Percentiles rank a stretch among this genome's conserved stretches.
Conservation (phyloP, 75 land plant genomes). For the Isoetes taiwanensis region DNA sequence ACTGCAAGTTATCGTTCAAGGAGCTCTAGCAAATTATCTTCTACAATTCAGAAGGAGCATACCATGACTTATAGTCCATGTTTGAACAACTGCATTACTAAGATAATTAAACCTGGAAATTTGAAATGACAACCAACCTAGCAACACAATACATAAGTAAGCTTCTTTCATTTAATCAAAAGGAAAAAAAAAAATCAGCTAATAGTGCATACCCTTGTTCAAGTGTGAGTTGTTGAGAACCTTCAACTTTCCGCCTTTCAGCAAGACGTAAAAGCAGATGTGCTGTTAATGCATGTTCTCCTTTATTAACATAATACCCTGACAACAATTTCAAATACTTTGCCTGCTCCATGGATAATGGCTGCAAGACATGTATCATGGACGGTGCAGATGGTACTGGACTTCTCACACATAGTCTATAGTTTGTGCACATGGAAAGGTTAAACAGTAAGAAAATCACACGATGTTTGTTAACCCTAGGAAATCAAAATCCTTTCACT, state of each 20-base stretch:
- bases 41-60: background rate
- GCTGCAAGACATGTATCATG: background rate
- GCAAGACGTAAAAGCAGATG: background rate
- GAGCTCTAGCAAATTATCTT: background rate
- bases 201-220: too few relatives aligned
- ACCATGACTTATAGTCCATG: background rate
- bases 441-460: too few relatives aligned
- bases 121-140: background rate
- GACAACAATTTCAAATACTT: background rate
- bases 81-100: background rate
- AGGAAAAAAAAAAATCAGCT: background rate
- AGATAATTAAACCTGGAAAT: background rate
- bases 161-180: background rate
- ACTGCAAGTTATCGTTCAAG: constrained; percentile 1
- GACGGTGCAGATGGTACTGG: background rate
- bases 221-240: background rate
- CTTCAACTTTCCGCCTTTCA: background rate
- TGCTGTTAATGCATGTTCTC: constrained; percentile 1
- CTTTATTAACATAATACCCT: background rate
- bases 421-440: too few relatives aligned
- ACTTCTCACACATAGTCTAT: too few relatives aligned
- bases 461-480: too few relatives aligned
- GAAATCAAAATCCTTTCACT: too few relatives aligned
- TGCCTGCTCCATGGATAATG: background rate
- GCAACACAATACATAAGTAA: too few relatives aligned